Base-by-base conservation (phyloP, 495 filamentous ascomycete species). In the Filosporella fistucella region DNA sequence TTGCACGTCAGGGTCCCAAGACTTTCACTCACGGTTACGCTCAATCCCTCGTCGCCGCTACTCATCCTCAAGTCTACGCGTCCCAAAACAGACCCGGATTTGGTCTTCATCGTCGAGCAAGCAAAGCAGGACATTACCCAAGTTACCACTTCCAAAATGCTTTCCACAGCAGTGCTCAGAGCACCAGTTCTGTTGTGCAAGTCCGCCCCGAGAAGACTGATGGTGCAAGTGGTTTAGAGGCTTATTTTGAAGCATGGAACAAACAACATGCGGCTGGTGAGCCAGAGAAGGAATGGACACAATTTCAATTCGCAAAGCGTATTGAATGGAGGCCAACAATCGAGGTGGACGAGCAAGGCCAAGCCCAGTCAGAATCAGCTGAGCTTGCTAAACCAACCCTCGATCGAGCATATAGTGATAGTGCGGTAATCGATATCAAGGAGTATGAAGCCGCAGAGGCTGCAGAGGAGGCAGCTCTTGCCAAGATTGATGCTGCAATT, bases 1-100 rank as follows among this genome's bases (percentile, higher is more conserved):
- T 97, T 78, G 88, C 94, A 80, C 93, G 94, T 70, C 88, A 91
- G 73, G 91, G 87, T 82, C 85, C 86, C 56, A 97, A 97, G 77
- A 86, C 89, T 66, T 84, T 97, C 66, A 91, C 89, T 63, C 89
- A 95, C 78, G 91, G 91, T 69, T 96, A 95, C 76, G 88, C 89
- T 65, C 91, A 96, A 65, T 94, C 91, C 55, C 83, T 98, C 70
- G 91, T 97, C 67, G 93, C 93, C 54, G 91, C 88, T 46, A 88
- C 89, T 39, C 91, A 96, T 60, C 71, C 72, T 37, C 83, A 84
- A n/a, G 86, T 89, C 73, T 80, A 89, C 63, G 89, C 89, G 37
- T 72, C 82, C 6, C 84, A 74, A 49, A 75, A 75, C 56, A 69
- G 77, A 53, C 71, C 71, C 54, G 71, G 74, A 56, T 81, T 80